Evolutionary conservation across 2,329 filamentous ascomycete species (phyloP), one percentile per base, ranked within the genome.

Genomic region (Elsinoe perseae): DNA sequence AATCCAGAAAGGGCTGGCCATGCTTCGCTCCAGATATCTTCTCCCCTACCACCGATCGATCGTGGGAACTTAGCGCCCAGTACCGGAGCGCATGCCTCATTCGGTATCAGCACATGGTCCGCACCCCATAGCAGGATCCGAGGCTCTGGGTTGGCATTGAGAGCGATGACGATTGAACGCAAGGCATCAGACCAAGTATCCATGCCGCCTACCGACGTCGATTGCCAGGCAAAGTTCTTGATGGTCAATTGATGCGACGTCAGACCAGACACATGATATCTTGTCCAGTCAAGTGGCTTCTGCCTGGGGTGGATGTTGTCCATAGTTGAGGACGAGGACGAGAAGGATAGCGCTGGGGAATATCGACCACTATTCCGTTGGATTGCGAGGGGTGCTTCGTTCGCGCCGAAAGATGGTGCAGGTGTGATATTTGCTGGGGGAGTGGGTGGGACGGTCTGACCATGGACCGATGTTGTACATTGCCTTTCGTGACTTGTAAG

Each of bases 91-190:
- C 68, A 69, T 0, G 64, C 57, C 40, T 69, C 66, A 25, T 72
- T 72, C 60, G 70, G 70, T 12, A 71, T 56, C 62, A 71, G 69
- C 28, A 60, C 64, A n/a, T 65, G 62, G 0, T 69, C 61, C 4
- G 64, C 55, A 7, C 69, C 68, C 66, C 58, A 62, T 4, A 69
- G 54, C 3, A 69, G 27, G 21, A 66, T 53, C 3, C 66, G 61
- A 7, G 66, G 66, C 21, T 65, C 58, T 1, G 66, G 65, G 48
- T 68, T 66, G n/a, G 57, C 57, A 62, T 64, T 67, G 14, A 67
- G 64, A 9, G 59, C 56, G 7, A 66, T 28, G 1, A 66, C 59
- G 25, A 61, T 57, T 3, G 61, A 48, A 3, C 66, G 61, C 21
- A 69, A 57, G 2, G 57, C 38, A 12, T 60, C 23, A 14, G 61